These are phyloP conservation scores for Arxiozyma bovina DNA, from an alignment of 1,139 yeast species.

Conservation along the genomic window DNA sequence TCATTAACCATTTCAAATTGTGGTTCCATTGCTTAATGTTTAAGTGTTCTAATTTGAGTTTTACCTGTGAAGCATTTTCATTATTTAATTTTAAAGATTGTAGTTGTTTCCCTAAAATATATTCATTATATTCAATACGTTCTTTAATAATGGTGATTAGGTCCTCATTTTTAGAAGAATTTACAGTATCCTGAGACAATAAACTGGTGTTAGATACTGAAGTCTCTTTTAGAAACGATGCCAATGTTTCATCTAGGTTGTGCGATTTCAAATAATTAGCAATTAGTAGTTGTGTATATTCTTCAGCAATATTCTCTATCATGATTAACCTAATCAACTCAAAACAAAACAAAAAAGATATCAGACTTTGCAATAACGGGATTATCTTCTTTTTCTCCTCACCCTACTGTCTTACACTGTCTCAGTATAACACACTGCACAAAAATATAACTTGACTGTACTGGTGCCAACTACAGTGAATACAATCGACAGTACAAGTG, in stretches of 20 bases:
- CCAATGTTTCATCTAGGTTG: constrained; percentile 40
- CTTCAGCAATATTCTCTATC: constrained; percentile 4
- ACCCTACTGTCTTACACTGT: background rate
- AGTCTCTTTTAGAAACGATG: constrained; percentile 41
- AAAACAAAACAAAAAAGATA: too few relatives aligned
- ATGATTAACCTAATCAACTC: background rate
- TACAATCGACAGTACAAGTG: background rate
- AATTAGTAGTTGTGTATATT: constrained; percentile 35
- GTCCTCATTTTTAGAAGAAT: constrained; percentile 32
- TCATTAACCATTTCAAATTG: constrained; percentile 4
- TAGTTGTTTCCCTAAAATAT: constrained; percentile 11
- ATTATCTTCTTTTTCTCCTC: background rate
- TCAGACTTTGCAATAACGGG: background rate
- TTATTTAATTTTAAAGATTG: constrained; percentile 14
- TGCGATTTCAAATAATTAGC: constrained; percentile 49
- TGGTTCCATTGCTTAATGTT: constrained; percentile 14
- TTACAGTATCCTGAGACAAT: constrained; percentile 10
- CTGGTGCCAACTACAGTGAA: too few relatives aligned
- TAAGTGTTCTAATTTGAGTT: background rate
- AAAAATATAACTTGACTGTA: too few relatives aligned
- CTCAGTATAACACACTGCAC: background rate
- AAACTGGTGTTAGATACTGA: constrained; percentile 29
- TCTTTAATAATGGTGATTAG: constrained; percentile 46
- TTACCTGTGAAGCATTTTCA: background rate
- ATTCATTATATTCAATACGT: constrained; percentile 35